phyloP scores from a whole-genome alignment of 192 early-diverging fungal genomes.

The Spinellus fusiger region DNA sequence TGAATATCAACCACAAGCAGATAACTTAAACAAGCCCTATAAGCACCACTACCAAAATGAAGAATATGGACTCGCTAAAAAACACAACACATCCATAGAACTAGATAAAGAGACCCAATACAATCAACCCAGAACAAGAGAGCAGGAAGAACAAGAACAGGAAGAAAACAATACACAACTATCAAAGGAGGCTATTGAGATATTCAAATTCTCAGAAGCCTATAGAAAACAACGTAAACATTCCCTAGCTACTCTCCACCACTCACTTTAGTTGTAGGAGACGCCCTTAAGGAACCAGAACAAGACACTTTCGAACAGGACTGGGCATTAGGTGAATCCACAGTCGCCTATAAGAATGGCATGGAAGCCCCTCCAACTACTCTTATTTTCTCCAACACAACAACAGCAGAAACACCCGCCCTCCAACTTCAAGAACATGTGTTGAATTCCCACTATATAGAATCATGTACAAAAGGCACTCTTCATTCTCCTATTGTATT shows the following conservation, averaged over 20 bases:
- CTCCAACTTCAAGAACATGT: constrained; percentile 8
- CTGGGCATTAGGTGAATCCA: constrained; percentile 11
- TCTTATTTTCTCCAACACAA: neutral
- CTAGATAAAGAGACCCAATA: too few relatives aligned
- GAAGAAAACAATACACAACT: neutral
- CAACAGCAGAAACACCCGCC: neutral
- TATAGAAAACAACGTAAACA: constrained; percentile 17
- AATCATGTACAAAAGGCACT: neutral
- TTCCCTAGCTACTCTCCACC: neutral
- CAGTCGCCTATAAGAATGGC: neutral
- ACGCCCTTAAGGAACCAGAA: neutral
- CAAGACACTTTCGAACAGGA: neutral
- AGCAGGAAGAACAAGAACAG: neutral
- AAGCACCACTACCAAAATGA: too few relatives aligned
- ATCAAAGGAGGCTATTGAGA: constrained; percentile 20
- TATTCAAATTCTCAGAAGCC: constrained; percentile 24
- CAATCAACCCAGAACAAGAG: too few relatives aligned
- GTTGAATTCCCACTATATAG: constrained; percentile 14
- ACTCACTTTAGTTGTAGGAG: neutral
- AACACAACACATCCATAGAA: too few relatives aligned
- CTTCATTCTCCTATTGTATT: constrained; percentile 3
- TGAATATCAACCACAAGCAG: neutral
- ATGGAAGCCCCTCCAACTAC: constrained; percentile 15
- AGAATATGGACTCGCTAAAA: too few relatives aligned
- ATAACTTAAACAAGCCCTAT: too few relatives aligned